Evolutionary conservation across 2,329 filamentous ascomycete species (phyloP), one percentile per base, ranked within the genome.

Genomic region (Cladophialophora yegresii): DNA sequence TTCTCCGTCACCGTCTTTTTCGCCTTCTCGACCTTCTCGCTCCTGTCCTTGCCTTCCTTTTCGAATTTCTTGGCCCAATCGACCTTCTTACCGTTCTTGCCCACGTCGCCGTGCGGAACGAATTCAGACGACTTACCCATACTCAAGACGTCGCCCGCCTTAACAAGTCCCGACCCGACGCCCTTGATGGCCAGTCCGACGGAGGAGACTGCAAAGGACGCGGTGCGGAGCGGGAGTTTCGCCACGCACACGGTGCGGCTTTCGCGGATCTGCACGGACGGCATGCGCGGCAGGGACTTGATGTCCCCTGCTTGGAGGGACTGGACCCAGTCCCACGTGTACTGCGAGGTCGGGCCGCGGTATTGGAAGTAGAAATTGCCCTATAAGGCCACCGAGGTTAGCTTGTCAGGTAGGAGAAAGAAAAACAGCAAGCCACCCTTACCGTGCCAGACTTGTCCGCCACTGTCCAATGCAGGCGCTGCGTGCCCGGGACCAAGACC

Each of bases 301-400:
- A 69, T 62, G 13, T 72, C 64, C 33, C 70, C 70, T 1, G 69
- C 65, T 57, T 70, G 53, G 50, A 71, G 62, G 3, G 23, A 47
- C 2, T 64, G 62, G 2, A 67, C 65, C 69, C 67, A 70, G 58
- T 72, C 66, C 70, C 70, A 72, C 1, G 70, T 71, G 40, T 67
- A 66, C 33, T 71, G 66, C 26, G 58, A 67, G 36, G 36, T 22
- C 2, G 47, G 26, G 13, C 66, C 70, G 49, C 69, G 68, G 54
- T 69, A 67, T 61, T 69, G 60, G 64, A 71, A 72, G 62, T 69
- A 70, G 69, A 72, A 72, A 28, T 66, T 69, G 13, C 67, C 67
- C 70, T 71, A 13, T n/a, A 6, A 22, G 26, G 28, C 45, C 13
- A 47, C 5, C 4, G 6, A 12, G 22, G 33, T 40, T n/a, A 22